Evolutionary conservation across 2,329 filamentous ascomycete genomes (phyloP).

Genomic region (Colletotrichum falcatum): DNA sequence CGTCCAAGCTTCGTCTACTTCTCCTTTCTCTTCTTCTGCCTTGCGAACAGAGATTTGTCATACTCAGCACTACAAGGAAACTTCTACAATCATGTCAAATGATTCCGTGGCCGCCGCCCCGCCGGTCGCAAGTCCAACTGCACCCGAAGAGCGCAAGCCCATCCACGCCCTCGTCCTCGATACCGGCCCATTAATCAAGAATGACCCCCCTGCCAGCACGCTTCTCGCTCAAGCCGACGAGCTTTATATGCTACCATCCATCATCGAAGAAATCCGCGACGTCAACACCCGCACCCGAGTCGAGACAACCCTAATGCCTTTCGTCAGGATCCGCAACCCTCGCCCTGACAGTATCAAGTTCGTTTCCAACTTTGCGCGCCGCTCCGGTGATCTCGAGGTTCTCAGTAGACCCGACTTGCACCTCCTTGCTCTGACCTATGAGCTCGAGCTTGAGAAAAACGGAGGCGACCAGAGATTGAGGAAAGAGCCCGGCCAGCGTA

Average conservation of each 20-base stretch:
- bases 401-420: constrained; percentile 91
- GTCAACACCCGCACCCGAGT: constrained; percentile 82
- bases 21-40: background rate
- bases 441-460: constrained; percentile 92
- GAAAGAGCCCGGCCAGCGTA: constrained; percentile 82
- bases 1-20: background rate
- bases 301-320: constrained; percentile 86
- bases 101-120: constrained; percentile 22
- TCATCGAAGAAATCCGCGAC: constrained; percentile 91
- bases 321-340: constrained; percentile 82
- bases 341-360: constrained; percentile 81
- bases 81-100: constrained; percentile 21
- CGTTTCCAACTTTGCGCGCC: constrained; percentile 85
- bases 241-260: constrained; percentile 85
- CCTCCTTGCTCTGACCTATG: constrained; percentile 90
- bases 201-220: constrained; percentile 86
- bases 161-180: constrained; percentile 90
- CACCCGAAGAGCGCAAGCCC: constrained; percentile 62
- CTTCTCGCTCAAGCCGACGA: constrained; percentile 81
- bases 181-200: constrained; percentile 92
- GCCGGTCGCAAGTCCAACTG: constrained; percentile 31
- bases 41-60: rapidly evolving
- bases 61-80: background rate
- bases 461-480: constrained; percentile 89
- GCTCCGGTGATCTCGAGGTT: constrained; percentile 89